phyloP scores from a whole-genome alignment of 768 basidiomycete genomes.

The Boletus barrowsii region DNA sequence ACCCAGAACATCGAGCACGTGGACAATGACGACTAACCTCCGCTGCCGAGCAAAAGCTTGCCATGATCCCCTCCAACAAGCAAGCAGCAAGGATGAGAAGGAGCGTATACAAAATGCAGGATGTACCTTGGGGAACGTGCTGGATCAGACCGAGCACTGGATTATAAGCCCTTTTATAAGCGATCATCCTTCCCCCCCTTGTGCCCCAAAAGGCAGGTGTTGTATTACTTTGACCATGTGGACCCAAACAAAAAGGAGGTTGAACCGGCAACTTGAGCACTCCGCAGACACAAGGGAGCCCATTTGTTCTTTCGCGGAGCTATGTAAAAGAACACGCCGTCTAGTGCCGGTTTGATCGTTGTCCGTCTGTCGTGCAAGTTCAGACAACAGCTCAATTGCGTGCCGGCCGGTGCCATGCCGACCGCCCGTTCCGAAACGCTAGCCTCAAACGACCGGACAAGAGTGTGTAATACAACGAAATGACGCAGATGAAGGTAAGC shows the following conservation, averaged over 20 bases:
- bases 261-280: slow-evolving; percentile 10
- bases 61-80: slow-evolving; percentile 18
- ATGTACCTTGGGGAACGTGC: slow-evolving; percentile 7
- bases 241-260: slow-evolving; percentile 25
- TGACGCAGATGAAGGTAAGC: slow-evolving; percentile 3
- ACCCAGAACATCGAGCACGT: background rate
- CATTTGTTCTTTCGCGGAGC: slow-evolving; percentile 16
- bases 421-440: background rate
- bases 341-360: background rate
- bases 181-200: slow-evolving; percentile 19
- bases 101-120: background rate
- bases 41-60: slow-evolving; percentile 23
- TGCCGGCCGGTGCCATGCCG: background rate
- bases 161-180: slow-evolving; percentile 14
- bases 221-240: slow-evolving; percentile 25
- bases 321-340: slow-evolving; percentile 8
- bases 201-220: slow-evolving; percentile 31
- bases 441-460: background rate
- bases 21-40: slow-evolving; percentile 23
- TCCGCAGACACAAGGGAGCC: slow-evolving; percentile 1
- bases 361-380: background rate
- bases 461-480: background rate
- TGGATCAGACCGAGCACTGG: background rate
- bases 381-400: slow-evolving; percentile 12
- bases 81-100: background rate